Evolutionary conservation across 2,329 filamentous ascomycete species (phyloP).

Genomic region (Escovopsis sp.): DNA sequence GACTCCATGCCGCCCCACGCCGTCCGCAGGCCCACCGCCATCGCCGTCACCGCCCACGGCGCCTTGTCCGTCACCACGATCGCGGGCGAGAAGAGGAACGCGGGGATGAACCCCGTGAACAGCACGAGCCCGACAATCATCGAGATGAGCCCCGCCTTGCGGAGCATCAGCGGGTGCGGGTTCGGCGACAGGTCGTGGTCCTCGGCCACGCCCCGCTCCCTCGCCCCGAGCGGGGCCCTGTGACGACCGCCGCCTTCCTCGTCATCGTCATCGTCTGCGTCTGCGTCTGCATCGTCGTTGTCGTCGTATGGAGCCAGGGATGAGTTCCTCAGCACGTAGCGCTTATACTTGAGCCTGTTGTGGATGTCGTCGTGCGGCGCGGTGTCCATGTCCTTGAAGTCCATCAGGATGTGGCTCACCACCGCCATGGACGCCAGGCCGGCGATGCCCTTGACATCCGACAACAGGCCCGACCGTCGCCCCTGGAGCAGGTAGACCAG

Average conservation of each 20-base stretch:
- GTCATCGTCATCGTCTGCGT: no score
- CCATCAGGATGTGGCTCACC: constrained; percentile 55
- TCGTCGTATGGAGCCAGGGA: constrained; percentile 51
- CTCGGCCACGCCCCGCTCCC: constrained; percentile 30
- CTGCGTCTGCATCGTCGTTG: constrained; percentile 14
- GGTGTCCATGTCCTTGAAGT: constrained; percentile 58
- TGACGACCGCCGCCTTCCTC: no score
- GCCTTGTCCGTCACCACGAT: constrained; percentile 43
- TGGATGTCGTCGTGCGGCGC: constrained; percentile 54
- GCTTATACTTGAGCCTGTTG: constrained; percentile 46
- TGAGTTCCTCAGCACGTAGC: constrained; percentile 57
- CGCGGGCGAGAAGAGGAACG: constrained; percentile 45
- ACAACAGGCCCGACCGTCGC: constrained; percentile 49
- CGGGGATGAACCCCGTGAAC: constrained; percentile 43
- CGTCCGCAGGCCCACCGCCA: constrained; percentile 53
- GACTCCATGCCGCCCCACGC: constrained; percentile 55
- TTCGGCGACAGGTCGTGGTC: constrained; percentile 39
- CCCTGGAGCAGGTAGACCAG: constrained; percentile 47
- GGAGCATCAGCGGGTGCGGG: constrained; percentile 56
- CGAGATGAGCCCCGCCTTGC: constrained; percentile 41
- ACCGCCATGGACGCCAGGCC: constrained; percentile 65
- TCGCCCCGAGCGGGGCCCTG: constrained; percentile 7
- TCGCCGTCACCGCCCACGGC: constrained; percentile 49
- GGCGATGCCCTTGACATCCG: constrained; percentile 58
- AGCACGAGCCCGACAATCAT: constrained; percentile 43